These are phyloP conservation scores for Penicillium angulare DNA, from an alignment of 495 filamentous ascomycete genomes.

Conservation along the genomic window DNA sequence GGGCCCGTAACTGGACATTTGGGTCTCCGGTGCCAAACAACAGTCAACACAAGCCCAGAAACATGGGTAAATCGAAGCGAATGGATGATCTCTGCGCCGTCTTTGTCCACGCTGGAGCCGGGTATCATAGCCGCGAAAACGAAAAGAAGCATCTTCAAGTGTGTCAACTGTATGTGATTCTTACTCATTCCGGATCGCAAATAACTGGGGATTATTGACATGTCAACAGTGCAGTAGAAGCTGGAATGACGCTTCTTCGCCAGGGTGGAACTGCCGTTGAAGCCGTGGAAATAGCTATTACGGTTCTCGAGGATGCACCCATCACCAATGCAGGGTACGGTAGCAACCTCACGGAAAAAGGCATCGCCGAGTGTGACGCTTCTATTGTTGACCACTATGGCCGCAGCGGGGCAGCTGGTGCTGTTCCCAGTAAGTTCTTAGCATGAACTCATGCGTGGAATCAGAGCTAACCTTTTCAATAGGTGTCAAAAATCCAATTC, in stretches of 20 bases:
- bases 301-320: slow-evolving; percentile 82
- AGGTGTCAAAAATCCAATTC: slow-evolving; percentile 94
- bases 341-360: slow-evolving; percentile 89
- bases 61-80: background rate
- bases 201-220: background rate
- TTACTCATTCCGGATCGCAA: background rate
- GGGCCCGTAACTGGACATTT: too few relatives aligned
- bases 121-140: slow-evolving; percentile 86
- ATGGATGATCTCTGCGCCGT: slow-evolving; percentile 61
- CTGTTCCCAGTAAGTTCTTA: slow-evolving; percentile 70
- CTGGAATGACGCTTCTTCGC: slow-evolving; percentile 75
- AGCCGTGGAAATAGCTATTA: slow-evolving; percentile 89
- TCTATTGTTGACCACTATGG: slow-evolving; percentile 87
- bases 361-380: slow-evolving; percentile 90
- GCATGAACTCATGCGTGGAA: background rate
- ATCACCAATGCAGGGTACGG: slow-evolving; percentile 97
- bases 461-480: slow-evolving; percentile 6
- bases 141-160: slow-evolving; percentile 78
- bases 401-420: slow-evolving; percentile 89
- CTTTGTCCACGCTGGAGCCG: slow-evolving; percentile 93
- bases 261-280: slow-evolving; percentile 79
- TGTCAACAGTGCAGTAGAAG: slow-evolving; percentile 65
- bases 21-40: too few relatives aligned
- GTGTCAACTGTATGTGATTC: slow-evolving; percentile 73
- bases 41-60: too few relatives aligned